Conservation (phyloP, 2,329 filamentous ascomycete genomes). For the Hirsutella rhossiliensis region DNA sequence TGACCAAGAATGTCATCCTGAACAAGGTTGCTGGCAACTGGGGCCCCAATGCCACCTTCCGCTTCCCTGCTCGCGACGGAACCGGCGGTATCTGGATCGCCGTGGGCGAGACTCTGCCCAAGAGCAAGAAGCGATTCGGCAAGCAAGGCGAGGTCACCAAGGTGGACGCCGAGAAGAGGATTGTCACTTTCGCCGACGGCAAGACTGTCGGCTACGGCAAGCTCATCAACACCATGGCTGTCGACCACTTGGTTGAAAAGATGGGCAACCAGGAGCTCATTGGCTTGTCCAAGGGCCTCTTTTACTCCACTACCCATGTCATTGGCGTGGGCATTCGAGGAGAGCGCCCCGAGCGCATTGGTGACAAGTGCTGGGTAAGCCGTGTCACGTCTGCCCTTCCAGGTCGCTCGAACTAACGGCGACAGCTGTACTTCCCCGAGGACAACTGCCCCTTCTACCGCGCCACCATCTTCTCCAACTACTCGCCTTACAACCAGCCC, state of each 20-base stretch:
- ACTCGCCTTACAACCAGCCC: slow-evolving; percentile 97
- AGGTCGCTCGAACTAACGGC: not conserved
- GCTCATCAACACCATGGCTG: slow-evolving; percentile 91
- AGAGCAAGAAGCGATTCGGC: slow-evolving; percentile 86
- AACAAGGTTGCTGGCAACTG: slow-evolving; percentile 95
- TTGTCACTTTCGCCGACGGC: slow-evolving; percentile 71
- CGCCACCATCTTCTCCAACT: slow-evolving; percentile 99
- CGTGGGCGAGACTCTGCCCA: slow-evolving; percentile 82
- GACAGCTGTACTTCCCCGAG: slow-evolving; percentile 90
- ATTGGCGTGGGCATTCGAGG: slow-evolving; percentile 93
- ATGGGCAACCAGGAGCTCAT: slow-evolving; percentile 83
- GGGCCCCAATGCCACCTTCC: slow-evolving; percentile 97
- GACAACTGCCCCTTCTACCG: slow-evolving; percentile 99
- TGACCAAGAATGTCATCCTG: slow-evolving; percentile 88
- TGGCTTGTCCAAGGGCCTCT: slow-evolving; percentile 76
- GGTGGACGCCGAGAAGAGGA: slow-evolving; percentile 77
- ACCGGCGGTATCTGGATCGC: slow-evolving; percentile 99
- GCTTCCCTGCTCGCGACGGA: slow-evolving; percentile 89
- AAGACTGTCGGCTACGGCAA: slow-evolving; percentile 84
- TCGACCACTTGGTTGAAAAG: slow-evolving; percentile 75
- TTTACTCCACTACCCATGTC: slow-evolving; percentile 95
- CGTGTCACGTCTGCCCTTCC: not conserved
- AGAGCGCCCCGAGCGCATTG: slow-evolving; percentile 83
- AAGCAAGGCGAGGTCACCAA: slow-evolving; percentile 73
- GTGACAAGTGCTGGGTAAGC: slow-evolving; percentile 95